A percentile compares a stretch with the other conserved stretches of the same genome.
Conservation (phyloP, 768 basidiomycete species). For the Boletus sp. region DNA sequence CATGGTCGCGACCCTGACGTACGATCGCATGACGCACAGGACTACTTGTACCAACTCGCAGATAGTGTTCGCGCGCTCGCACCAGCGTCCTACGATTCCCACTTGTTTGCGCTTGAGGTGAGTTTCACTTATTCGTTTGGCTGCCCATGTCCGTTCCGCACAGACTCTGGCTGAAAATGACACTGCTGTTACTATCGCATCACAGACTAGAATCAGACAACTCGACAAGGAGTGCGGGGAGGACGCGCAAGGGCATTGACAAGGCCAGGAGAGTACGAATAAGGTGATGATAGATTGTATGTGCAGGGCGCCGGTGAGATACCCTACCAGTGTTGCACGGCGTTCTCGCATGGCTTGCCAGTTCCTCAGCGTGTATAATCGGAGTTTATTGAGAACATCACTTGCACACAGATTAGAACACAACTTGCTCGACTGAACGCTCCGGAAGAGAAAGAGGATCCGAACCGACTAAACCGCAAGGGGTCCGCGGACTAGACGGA, state of each 20-base stretch:
- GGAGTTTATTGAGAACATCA: no score
- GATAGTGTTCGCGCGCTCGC: constrained; percentile 71
- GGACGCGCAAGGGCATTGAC: neutral
- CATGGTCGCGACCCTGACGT: neutral
- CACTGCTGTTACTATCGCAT: neutral
- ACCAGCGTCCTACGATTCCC: constrained; percentile 70
- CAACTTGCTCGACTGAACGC: neutral
- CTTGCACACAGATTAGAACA: neutral
- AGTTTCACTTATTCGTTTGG: constrained; percentile 9
- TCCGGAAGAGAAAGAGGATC: neutral
- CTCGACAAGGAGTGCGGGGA: constrained; percentile 4
- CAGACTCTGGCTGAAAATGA: neutral
- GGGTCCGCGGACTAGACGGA: neutral
- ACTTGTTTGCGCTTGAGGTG: constrained; percentile 78
- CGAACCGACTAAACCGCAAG: neutral
- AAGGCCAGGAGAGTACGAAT: neutral
- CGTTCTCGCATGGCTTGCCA: neutral
- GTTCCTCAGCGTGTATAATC: neutral
- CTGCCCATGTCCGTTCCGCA: neutral
- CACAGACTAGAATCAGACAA: constrained; percentile 10
- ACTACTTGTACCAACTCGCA: constrained; percentile 82
- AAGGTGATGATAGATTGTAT: neutral
- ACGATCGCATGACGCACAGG: constrained; percentile 42
- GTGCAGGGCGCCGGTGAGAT: neutral
- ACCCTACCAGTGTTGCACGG: neutral